phyloP scores from a whole-genome alignment of 257 asterid genomes.

The Nemophila menziesii region DNA sequence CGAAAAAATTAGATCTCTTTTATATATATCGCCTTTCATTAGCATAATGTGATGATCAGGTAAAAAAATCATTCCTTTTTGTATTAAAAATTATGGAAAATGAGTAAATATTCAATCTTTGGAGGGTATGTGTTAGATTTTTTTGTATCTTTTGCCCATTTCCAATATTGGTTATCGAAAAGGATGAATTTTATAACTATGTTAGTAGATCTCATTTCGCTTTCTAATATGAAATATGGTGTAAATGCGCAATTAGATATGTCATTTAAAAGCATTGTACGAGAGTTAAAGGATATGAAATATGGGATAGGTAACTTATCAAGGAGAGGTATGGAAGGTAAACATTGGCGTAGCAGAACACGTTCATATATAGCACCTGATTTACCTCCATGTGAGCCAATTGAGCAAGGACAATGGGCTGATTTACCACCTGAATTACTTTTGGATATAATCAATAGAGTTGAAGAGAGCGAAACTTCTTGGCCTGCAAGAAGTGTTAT shows the following conservation, averaged over 20 bases:
- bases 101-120: neutral
- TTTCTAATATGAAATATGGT: neutral
- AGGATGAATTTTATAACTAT: neutral
- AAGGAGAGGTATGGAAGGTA: conserved; percentile 17
- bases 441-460: conserved; percentile 19
- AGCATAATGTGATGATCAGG: neutral
- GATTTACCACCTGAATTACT: conserved; percentile 22
- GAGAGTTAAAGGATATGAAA: conserved; percentile 21
- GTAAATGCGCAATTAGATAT: conserved; percentile 4
- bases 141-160: neutral
- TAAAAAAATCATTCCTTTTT: too few relatives aligned
- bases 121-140: neutral
- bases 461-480: conserved; percentile 18
- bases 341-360: conserved; percentile 14
- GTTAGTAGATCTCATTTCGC: neutral
- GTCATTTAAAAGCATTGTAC: conserved; percentile 20
- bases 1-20: neutral
- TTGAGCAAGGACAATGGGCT: conserved; percentile 22
- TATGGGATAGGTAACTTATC: conserved; percentile 20
- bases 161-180: neutral
- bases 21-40: neutral
- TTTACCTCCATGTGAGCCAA: conserved; percentile 6
- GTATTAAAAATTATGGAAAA: neutral
- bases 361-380: conserved; percentile 18
- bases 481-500: conserved; percentile 19